These are phyloP conservation scores for Cyberlindnera euphorbiiphila DNA, from an alignment of 805 yeast genomes.

Conservation along the genomic window DNA sequence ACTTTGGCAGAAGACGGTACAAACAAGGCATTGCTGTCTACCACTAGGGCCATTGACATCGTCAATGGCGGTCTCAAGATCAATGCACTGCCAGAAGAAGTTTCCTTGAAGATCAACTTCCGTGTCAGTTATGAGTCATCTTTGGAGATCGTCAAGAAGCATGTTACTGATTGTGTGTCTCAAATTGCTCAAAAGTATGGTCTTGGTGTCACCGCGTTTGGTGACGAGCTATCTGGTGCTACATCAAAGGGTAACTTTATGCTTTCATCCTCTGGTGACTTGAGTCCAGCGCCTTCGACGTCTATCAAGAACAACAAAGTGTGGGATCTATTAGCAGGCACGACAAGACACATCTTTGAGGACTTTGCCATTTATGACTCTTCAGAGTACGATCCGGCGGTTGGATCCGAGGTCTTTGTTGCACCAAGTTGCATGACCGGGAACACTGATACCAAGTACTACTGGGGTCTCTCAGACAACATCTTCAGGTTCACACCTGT, in stretches of 20 bases:
- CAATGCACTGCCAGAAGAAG: conserved; percentile 68
- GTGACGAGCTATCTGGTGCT: conserved; percentile 3
- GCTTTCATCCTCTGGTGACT: conserved; percentile 8
- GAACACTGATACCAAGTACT: conserved; percentile 66
- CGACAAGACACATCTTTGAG: conserved; percentile 51
- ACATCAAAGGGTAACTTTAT: conserved; percentile 9
- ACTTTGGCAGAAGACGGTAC: conserved; percentile 15
- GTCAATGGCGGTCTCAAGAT: conserved; percentile 70
- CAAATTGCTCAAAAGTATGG: conserved; percentile 13
- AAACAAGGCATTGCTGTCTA: conserved; percentile 16
- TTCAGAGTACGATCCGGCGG: conserved; percentile 4
- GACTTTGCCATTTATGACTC: conserved; percentile 28
- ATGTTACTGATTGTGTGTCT: conserved; percentile 9
- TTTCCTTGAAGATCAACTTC: conserved; percentile 51
- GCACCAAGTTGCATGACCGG: conserved; percentile 64
- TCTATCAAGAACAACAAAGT: conserved; percentile 36
- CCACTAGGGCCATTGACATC: conserved; percentile 25
- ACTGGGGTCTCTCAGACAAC: conserved; percentile 58
- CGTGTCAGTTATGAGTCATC: conserved; percentile 58
- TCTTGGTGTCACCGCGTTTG: conserved; percentile 13
- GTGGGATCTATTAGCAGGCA: conserved; percentile 56
- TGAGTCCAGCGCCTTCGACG: conserved; percentile 16
- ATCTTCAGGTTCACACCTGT: conserved; percentile 52
- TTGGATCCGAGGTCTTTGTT: conserved; percentile 31
- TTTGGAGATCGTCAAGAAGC: conserved; percentile 29